Base-by-base conservation (phyloP, 192 early-diverging fungal species). In the Chytriomyces confervae region DNA sequence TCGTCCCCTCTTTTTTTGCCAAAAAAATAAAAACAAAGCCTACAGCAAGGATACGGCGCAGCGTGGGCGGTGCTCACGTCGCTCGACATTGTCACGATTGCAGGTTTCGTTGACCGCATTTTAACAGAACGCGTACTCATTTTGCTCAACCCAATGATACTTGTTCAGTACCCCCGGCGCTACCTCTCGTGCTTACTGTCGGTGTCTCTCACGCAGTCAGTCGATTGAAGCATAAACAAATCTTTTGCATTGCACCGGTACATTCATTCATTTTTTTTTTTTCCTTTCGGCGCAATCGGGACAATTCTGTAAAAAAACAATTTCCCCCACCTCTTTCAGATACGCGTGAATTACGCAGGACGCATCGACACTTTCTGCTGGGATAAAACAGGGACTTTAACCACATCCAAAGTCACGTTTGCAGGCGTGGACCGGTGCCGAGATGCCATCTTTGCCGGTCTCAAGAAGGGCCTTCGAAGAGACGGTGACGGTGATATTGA, bases 81-180 rank as follows among this genome's bases (percentile, higher is more conserved):
- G 5, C 53, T 87, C 0, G 86, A 87, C 72, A 57, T 87, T 18
- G 78, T 87, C 36, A 87, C 86, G 11, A 84, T 87, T 62, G 82
- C 83, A n/a, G 80, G 79, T 79, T n/a, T 61, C 36, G 20, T 45
- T 23, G 20, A 18, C 20, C 24, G 75, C 29, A 13, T 46, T 20
- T 27, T 27, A 66, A 29, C 16, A 20, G 1, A 13, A 20, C 1
- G 43, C 7, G 61, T 36, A 27, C 24, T 73, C 9, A 44, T 0
- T 29, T 8, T 36, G 36, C 36, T 36, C 36, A 36, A 0, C 2
- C 36, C 3, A 36, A 36, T 36, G 36, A 27, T 27, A 27, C 23
- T 61, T 61, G 13, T 69, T 24, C 62, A 47, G 81, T 87, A 9
- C 84, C 84, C 2, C 86, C 86, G 18, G 82, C 84, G 13, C 64